Evolutionary conservation across 139 green algal genomes (phyloP).

Genomic region (Diplosphaera chodatii): DNA sequence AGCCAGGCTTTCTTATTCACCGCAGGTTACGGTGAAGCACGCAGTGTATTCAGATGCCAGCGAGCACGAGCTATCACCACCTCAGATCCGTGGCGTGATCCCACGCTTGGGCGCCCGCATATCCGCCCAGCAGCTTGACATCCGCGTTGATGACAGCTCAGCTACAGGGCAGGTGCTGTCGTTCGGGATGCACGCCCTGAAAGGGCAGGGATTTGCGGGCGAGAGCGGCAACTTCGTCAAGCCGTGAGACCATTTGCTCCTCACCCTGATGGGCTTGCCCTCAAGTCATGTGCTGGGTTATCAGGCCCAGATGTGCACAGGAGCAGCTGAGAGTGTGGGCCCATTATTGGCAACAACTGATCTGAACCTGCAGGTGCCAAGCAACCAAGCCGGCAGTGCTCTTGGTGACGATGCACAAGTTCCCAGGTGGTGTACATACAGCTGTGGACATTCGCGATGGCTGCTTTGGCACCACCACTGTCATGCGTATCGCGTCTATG

Average conservation of each 20-base stretch:
- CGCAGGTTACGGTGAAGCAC: not conserved
- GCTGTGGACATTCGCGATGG: slow-evolving; percentile 28
- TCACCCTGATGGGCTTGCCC: no score
- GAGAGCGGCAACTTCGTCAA: slow-evolving; percentile 38
- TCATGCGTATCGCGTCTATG: slow-evolving; percentile 33
- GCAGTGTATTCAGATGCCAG: not conserved
- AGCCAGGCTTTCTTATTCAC: no score
- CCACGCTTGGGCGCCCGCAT: slow-evolving; percentile 13
- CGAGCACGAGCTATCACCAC: slow-evolving; percentile 3
- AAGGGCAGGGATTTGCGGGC: slow-evolving; percentile 18
- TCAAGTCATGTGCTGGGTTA: no score
- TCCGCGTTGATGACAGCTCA: not conserved
- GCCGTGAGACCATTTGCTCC: slow-evolving; percentile 7
- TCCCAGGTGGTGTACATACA: slow-evolving; percentile 2
- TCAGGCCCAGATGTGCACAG: no score
- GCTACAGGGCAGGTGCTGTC: slow-evolving; percentile 9
- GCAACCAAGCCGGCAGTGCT: not conserved
- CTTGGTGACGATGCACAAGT: not conserved
- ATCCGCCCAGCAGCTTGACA: slow-evolving; percentile 7
- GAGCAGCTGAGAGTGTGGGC: no score
- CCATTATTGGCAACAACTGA: no score
- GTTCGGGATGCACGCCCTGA: slow-evolving; percentile 14
- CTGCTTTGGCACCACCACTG: slow-evolving; percentile 25
- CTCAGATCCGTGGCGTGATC: slow-evolving; percentile 7
- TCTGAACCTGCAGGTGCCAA: not conserved